Percentiles rank a stretch among this genome's conserved stretches.
Conservation (phyloP, 2,329 filamentous ascomycete genomes). For the Calonectria fujianensis region DNA sequence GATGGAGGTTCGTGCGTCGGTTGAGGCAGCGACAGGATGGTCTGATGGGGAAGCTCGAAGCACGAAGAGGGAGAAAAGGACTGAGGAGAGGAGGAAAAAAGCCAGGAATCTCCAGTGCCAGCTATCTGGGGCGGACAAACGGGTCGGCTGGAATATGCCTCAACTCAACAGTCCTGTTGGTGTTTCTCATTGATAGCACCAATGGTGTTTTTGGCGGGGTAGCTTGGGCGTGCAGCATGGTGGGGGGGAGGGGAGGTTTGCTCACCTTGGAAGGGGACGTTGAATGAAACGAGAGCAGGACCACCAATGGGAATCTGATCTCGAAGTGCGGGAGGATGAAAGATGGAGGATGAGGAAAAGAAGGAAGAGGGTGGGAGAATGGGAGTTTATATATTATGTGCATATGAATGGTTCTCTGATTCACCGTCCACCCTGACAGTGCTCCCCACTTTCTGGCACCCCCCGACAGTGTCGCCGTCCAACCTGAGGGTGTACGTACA, state of each 20-base stretch:
- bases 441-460: constrained; percentile 27
- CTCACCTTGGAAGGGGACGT: constrained; percentile 48
- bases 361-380: constrained; percentile 43
- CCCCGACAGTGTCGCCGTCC: constrained; percentile 21
- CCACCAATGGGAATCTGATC: constrained; percentile 42
- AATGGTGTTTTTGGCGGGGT: constrained; percentile 55
- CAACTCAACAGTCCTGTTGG: constrained; percentile 49
- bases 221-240: constrained; percentile 48
- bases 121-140: constrained; percentile 41
- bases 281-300: constrained; percentile 41
- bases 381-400: constrained; percentile 48
- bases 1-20: constrained; percentile 41
- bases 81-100: constrained; percentile 33
- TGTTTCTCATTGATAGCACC: constrained; percentile 53
- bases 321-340: constrained; percentile 34
- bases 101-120: constrained; percentile 44
- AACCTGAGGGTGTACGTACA: constrained; percentile 26
- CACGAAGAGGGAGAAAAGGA: constrained; percentile 41
- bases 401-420: constrained; percentile 17
- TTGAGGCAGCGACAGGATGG: constrained; percentile 38
- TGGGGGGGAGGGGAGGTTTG: constrained; percentile 40
- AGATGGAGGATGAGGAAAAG: constrained; percentile 40
- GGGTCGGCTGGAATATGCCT: constrained; percentile 54
- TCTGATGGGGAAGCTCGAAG: constrained; percentile 37
- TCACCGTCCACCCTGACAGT: constrained; percentile 27